Percentiles rank a stretch among this genome's conserved stretches.
Conservation (phyloP, 768 basidiomycete species). For the Coprinellus micaceus region DNA sequence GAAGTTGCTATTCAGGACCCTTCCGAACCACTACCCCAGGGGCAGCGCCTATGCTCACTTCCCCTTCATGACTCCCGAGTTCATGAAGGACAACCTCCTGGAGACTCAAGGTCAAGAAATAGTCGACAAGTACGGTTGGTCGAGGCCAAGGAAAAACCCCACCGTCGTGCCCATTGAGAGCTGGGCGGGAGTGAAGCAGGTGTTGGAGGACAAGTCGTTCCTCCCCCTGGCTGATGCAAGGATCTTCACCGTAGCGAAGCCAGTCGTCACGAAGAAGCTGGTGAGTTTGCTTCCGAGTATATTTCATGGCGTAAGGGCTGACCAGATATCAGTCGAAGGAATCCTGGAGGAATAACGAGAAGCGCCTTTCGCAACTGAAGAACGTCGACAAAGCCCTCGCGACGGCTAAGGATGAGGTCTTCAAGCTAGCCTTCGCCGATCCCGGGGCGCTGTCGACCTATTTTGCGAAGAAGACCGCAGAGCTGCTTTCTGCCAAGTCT, state of each 20-base stretch:
- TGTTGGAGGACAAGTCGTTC: conserved; percentile 31
- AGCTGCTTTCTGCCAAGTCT: conserved; percentile 33
- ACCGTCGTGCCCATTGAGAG: conserved; percentile 26
- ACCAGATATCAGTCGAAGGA: neutral
- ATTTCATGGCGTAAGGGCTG: neutral
- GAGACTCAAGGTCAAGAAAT: conserved; percentile 24
- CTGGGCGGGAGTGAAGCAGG: conserved; percentile 30
- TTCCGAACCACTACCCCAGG: conserved; percentile 65
- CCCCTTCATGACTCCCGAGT: conserved; percentile 68
- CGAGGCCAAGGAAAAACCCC: conserved; percentile 37
- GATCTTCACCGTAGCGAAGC: conserved; percentile 26
- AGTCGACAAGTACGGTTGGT: conserved; percentile 54
- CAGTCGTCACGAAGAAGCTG: conserved; percentile 21
- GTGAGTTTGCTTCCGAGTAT: conserved; percentile 7
- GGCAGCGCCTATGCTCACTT: conserved; percentile 73
- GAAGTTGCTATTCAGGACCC: conserved; percentile 65
- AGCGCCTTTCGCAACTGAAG: conserved; percentile 8
- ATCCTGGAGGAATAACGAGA: neutral
- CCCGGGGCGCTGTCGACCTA: conserved; percentile 22
- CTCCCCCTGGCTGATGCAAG: conserved; percentile 31
- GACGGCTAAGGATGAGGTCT: neutral
- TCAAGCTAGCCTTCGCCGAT: conserved; percentile 19
- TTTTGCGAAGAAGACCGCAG: conserved; percentile 30
- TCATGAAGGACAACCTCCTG: conserved; percentile 39
- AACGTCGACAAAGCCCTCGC: conserved; percentile 12